These are phyloP conservation scores for Fusarium sp. DNA, from an alignment of 2,329 filamentous ascomycete species.

Conservation along the genomic window DNA sequence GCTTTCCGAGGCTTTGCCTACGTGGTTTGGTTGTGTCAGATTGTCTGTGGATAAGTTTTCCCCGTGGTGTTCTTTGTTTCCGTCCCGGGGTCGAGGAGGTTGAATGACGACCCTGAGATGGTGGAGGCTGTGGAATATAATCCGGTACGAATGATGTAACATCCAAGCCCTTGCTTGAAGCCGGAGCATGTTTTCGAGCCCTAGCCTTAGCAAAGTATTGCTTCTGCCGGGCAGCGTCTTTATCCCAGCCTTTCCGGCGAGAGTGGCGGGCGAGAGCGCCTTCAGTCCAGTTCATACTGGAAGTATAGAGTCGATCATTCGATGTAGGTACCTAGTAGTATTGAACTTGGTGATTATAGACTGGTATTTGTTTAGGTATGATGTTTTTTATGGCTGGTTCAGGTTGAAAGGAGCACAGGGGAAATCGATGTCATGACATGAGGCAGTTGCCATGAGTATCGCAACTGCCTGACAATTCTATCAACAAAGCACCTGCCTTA, in stretches of 20 bases:
- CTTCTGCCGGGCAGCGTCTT: slow-evolving; percentile 51
- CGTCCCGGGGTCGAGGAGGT: not conserved
- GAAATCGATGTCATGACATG: no score
- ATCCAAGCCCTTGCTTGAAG: slow-evolving; percentile 3
- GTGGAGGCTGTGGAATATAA: slow-evolving; percentile 35
- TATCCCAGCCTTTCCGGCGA: slow-evolving; percentile 48
- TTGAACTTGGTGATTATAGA: not conserved
- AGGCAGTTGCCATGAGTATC: not conserved
- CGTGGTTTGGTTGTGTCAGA: not conserved
- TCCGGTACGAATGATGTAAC: slow-evolving; percentile 43
- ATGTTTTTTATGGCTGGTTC: no score
- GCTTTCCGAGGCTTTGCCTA: not conserved
- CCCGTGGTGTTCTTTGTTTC: slow-evolving; percentile 14
- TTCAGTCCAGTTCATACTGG: slow-evolving; percentile 57
- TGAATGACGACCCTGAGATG: not conserved
- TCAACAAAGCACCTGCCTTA: not conserved
- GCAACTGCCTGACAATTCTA: not conserved
- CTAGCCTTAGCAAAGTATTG: slow-evolving; percentile 53
- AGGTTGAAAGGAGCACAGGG: not conserved
- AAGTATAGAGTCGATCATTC: not conserved
- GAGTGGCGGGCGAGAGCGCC: slow-evolving; percentile 52
- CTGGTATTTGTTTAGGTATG: not conserved
- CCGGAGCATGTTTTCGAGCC: slow-evolving; percentile 29
- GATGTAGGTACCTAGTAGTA: no score
- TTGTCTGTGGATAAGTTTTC: slow-evolving; percentile 22